phyloP scores from a whole-genome alignment of 768 basidiomycete genomes.

The Tephrocybe rancida region DNA sequence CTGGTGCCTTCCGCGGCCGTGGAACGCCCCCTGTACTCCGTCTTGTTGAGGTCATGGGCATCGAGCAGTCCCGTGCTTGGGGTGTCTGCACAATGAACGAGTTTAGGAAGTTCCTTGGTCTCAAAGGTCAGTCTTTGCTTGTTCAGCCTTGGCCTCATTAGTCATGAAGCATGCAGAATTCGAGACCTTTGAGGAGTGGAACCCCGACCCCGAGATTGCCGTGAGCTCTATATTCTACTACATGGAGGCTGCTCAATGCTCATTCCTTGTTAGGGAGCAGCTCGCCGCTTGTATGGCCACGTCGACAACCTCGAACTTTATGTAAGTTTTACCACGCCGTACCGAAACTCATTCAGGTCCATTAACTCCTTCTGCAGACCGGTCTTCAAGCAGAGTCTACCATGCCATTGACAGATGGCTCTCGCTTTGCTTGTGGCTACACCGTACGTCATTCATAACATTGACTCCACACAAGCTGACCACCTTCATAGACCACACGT shows the following conservation, averaged over 20 bases:
- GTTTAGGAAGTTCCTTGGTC: slow-evolving; percentile 51
- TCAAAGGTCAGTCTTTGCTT: slow-evolving; percentile 36
- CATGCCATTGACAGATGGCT: slow-evolving; percentile 30
- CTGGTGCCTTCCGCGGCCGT: slow-evolving; percentile 49
- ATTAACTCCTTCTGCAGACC: slow-evolving; percentile 11
- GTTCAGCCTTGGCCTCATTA: background rate
- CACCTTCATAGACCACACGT: slow-evolving; percentile 38
- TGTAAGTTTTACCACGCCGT: slow-evolving; percentile 17
- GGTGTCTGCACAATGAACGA: slow-evolving; percentile 61
- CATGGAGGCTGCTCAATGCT: background rate
- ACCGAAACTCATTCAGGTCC: background rate
- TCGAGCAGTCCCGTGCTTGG: slow-evolving; percentile 56
- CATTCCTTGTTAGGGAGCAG: slow-evolving; percentile 17
- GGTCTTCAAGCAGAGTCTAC: slow-evolving; percentile 35
- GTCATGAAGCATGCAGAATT: slow-evolving; percentile 30
- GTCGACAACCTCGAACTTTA: slow-evolving; percentile 37
- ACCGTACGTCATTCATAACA: slow-evolving; percentile 19
- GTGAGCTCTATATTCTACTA: slow-evolving; percentile 24
- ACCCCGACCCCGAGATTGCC: slow-evolving; percentile 45
- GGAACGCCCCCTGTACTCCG: slow-evolving; percentile 49
- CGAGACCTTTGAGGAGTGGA: slow-evolving; percentile 57
- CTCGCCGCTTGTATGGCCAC: slow-evolving; percentile 33
- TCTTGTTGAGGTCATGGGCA: slow-evolving; percentile 58
- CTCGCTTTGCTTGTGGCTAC: slow-evolving; percentile 30
- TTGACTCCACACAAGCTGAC: too few species aligned